Evolutionary conservation across 2,329 filamentous ascomycete species (phyloP).

Genomic region (Beauveria scarabaeidicola): DNA sequence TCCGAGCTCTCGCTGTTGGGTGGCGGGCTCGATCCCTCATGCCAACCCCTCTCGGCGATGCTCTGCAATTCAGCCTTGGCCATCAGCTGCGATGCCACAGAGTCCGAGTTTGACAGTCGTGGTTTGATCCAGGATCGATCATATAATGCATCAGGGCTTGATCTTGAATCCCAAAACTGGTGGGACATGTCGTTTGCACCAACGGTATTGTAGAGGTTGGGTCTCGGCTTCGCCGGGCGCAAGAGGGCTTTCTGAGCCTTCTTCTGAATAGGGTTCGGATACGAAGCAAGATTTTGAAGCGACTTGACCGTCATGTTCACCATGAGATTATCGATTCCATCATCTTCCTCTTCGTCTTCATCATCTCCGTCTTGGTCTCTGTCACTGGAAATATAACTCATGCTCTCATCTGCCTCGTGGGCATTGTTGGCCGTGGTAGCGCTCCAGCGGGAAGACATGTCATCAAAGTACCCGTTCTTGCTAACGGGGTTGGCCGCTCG

Average conservation of each 20-base stretch:
- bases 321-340: conserved; percentile 22
- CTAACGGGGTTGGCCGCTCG: conserved; percentile 36
- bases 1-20: conserved; percentile 13
- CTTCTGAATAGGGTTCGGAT: conserved; percentile 46
- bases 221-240: conserved; percentile 20
- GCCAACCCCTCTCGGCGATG: background rate
- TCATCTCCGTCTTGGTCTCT: conserved; percentile 18
- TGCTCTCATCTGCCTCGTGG: background rate
- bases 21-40: background rate
- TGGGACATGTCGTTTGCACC: background rate
- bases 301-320: conserved; percentile 37
- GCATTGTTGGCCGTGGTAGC: background rate
- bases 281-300: conserved; percentile 46
- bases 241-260: conserved; percentile 39
- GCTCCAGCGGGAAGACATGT: background rate
- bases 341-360: conserved; percentile 21
- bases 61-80: conserved; percentile 4
- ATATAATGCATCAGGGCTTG: background rate
- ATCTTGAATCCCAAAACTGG: background rate
- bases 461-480: background rate
- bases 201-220: conserved; percentile 9
- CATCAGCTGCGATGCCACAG: conserved; percentile 5
- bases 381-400: background rate
- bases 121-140: background rate
- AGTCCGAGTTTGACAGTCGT: conserved; percentile 6